Base-by-base conservation (phyloP, 352 stramenopile species). In the Phytopythium boreale region DNA sequence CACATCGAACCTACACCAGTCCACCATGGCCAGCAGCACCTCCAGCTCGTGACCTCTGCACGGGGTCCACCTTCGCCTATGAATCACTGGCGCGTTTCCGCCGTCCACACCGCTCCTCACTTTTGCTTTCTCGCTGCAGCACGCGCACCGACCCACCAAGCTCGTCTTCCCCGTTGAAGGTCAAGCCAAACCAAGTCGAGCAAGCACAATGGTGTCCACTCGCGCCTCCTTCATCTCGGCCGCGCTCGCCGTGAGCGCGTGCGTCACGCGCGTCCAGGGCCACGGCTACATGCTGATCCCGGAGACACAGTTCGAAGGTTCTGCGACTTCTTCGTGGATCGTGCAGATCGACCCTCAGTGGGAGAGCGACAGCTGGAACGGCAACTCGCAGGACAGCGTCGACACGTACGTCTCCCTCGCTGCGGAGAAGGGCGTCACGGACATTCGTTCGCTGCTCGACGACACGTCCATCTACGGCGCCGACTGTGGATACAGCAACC, bases 241-340 rank as follows among this genome's bases (percentile, higher is more conserved):
- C 31, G 51, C 67, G 11, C 41, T 62, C 56, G 56, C 63, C 14
- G 22, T 72, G 41, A 52, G 20, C 34, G 39, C 57, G 14, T 62
- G 55, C 12, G 55, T 63, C 27, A 52, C 67, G 20, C 59, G 22
- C 29, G 47, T 59, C 34, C 26, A 69, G 26, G 67, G 43, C 39
- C 67, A 72, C 62, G 67, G 67, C 15, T 72, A 72, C 67, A 70
- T 72, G 67, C 34, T 67, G 20, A 62, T 72, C 51, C 67, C 67
- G 1, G 57, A 67, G 37, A 58, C 67, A 22, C 50, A 69, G 24
- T 72, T 72, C 46, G 53, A 52, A 26, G 62, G 29, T 24, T 70
- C 62, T 5, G 62, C 58, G 22, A 69, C 37, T 26, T 72, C 67
- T 10, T 63, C 67, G 2, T 72, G 67, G 62, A 41, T 69, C 27